Conservation (phyloP, 2,329 filamentous ascomycete species). For the Drechslerella dactyloides region DNA sequence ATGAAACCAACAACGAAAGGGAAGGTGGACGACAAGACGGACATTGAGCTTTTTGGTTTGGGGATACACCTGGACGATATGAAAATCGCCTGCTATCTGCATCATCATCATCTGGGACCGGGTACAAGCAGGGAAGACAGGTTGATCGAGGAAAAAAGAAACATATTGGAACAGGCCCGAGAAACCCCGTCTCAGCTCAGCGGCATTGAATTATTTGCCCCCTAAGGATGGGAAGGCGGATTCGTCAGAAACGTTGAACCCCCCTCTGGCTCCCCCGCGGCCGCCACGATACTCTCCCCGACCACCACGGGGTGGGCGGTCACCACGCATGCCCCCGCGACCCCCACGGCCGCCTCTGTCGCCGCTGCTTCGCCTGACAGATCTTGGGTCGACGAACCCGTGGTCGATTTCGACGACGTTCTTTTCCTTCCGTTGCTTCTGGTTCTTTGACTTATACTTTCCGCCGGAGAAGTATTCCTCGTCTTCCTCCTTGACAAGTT, state of each 20-base stretch:
- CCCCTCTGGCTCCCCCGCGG: constrained; percentile 55
- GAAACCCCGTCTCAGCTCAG: neutral
- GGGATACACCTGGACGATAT: constrained; percentile 27
- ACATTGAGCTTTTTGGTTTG: constrained; percentile 35
- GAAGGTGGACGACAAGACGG: constrained; percentile 1
- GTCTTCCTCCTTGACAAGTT: constrained; percentile 68
- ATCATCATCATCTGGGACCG: constrained; percentile 24
- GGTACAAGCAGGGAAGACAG: constrained; percentile 9
- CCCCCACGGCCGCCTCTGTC: constrained; percentile 65
- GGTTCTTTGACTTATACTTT: constrained; percentile 76
- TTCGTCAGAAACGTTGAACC: constrained; percentile 62
- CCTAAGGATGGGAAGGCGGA: constrained; percentile 65
- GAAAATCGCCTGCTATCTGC: constrained; percentile 24
- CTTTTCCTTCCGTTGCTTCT: constrained; percentile 91
- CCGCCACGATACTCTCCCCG: constrained; percentile 60
- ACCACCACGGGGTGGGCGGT: constrained; percentile 61
- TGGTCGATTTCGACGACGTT: constrained; percentile 86
- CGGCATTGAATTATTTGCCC: constrained; percentile 55
- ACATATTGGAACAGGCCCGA: neutral
- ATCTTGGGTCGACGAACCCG: constrained; percentile 72
- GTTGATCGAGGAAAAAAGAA: constrained; percentile 4
- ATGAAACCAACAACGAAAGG: neutral
- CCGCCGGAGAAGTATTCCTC: constrained; percentile 77
- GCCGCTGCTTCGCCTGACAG: constrained; percentile 61
- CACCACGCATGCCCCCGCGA: constrained; percentile 64